phyloP scores from a whole-genome alignment of 164 flowering plant species.

The Tinospora cordifolia region DNA sequence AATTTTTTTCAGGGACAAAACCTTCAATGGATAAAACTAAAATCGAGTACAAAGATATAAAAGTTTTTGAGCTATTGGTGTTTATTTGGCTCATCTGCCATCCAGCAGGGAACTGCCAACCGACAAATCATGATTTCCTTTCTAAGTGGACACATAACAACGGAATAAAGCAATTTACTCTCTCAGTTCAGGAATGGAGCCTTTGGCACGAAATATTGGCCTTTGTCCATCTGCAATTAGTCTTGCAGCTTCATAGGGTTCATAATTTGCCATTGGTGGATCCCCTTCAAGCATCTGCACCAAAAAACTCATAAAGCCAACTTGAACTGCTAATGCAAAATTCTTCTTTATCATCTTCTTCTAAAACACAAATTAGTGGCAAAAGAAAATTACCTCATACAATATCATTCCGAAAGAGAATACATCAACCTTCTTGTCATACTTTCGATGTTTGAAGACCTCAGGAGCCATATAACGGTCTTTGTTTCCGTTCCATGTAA shows the following conservation, averaged over 20 bases:
- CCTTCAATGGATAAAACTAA: background rate
- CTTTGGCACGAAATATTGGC: conserved; percentile 67
- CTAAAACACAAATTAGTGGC: background rate
- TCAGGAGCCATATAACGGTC: conserved; percentile 99
- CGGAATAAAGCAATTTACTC: conserved; percentile 52
- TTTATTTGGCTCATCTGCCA: background rate
- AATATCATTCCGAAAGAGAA: conserved; percentile 98
- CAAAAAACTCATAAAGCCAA: conserved; percentile 5
- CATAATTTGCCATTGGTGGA: conserved; percentile 71
- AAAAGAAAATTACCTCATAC: conserved; percentile 62
- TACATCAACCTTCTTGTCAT: conserved; percentile 98
- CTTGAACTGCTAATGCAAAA: background rate
- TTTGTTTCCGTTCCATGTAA: conserved; percentile 23
- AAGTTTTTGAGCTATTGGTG: background rate
- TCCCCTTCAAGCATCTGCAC: conserved; percentile 95
- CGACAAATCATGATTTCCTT: background rate
- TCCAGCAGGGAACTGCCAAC: background rate
- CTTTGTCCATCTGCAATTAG: conserved; percentile 84
- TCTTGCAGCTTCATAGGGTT: conserved; percentile 97
- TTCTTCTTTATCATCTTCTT: background rate
- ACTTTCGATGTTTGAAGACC: conserved; percentile 93
- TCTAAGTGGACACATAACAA: background rate
- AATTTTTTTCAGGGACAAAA: background rate
- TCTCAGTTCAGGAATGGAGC: conserved; percentile 52
- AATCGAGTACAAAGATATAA: background rate